phyloP scores from a whole-genome alignment of 2,329 filamentous ascomycete species.

The Nakataea oryzae region DNA sequence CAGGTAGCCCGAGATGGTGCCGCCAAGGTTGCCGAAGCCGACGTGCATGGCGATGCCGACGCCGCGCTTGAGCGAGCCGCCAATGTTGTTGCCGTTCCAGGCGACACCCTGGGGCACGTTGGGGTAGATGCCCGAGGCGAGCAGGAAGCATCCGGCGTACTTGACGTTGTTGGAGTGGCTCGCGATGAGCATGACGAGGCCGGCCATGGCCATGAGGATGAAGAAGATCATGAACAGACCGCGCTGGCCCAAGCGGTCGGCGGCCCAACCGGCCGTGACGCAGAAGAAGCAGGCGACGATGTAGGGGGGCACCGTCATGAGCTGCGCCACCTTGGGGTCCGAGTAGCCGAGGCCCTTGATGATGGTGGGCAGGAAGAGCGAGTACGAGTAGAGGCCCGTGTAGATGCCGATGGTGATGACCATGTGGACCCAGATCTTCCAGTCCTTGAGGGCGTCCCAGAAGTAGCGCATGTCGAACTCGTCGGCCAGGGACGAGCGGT shows the following conservation, averaged over 20 bases:
- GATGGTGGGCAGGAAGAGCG: slow-evolving; percentile 54
- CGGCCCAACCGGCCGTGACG: slow-evolving; percentile 40
- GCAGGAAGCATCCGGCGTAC: slow-evolving; percentile 26
- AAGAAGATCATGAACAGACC: slow-evolving; percentile 45
- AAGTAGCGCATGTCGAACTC: slow-evolving; percentile 69
- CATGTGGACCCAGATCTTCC: slow-evolving; percentile 60
- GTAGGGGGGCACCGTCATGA: slow-evolving; percentile 11
- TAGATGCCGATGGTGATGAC: slow-evolving; percentile 18
- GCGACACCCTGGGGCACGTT: slow-evolving; percentile 37
- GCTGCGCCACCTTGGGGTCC: slow-evolving; percentile 6
- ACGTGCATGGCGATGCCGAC: slow-evolving; percentile 43
- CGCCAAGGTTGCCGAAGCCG: slow-evolving; percentile 35
- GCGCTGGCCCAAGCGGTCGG: slow-evolving; percentile 42
- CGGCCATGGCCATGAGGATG: slow-evolving; percentile 24
- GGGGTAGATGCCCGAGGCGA: slow-evolving; percentile 33
- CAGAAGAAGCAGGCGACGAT: slow-evolving; percentile 53
- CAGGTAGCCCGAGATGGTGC: slow-evolving; percentile 12
- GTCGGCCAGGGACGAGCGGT: slow-evolving; percentile 57
- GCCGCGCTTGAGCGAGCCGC: slow-evolving; percentile 35
- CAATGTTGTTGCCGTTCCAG: slow-evolving; percentile 41
- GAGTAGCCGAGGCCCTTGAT: slow-evolving; percentile 40
- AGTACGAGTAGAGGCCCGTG: slow-evolving; percentile 25
- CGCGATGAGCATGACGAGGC: slow-evolving; percentile 16
- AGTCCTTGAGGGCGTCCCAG: slow-evolving; percentile 62
- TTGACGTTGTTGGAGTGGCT: slow-evolving; percentile 4